phyloP scores from a whole-genome alignment of 192 early-diverging fungal species.

The Dissophora ornata region DNA sequence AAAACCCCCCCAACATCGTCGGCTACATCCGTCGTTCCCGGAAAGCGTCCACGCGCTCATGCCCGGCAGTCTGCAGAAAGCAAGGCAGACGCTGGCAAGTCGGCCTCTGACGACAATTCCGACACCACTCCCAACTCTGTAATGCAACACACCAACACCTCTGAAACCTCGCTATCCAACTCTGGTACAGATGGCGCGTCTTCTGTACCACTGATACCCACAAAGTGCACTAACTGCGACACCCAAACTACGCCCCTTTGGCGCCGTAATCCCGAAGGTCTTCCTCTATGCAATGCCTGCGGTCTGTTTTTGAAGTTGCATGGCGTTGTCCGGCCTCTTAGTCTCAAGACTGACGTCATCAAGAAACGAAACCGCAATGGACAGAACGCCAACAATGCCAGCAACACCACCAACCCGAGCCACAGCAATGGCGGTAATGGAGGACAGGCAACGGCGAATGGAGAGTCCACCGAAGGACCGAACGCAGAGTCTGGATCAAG shows the following conservation, averaged over 20 bases:
- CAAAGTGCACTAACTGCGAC: slow-evolving; percentile 84
- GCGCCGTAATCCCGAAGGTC: slow-evolving; percentile 91
- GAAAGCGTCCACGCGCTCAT: slow-evolving; percentile 47
- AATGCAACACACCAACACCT: slow-evolving; percentile 21
- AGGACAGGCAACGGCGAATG: slow-evolving; percentile 3
- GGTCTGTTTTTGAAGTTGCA: slow-evolving; percentile 97
- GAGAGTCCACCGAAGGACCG: slow-evolving; percentile 22
- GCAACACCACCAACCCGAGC: too few relatives aligned
- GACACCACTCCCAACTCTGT: slow-evolving; percentile 8
- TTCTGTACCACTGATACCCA: slow-evolving; percentile 50
- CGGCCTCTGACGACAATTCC: slow-evolving; percentile 8
- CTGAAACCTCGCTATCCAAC: slow-evolving; percentile 25
- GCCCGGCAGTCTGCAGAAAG: slow-evolving; percentile 22
- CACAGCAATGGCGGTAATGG: slow-evolving; percentile 11
- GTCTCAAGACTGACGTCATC: slow-evolving; percentile 91
- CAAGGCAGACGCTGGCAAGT: slow-evolving; percentile 17
- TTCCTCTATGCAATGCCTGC: slow-evolving; percentile 96
- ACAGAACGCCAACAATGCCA: slow-evolving; percentile 22
- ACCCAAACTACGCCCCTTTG: slow-evolving; percentile 95
- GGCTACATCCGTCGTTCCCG: slow-evolving; percentile 38
- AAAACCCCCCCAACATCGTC: slow-evolving; percentile 47
- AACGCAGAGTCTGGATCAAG: slow-evolving; percentile 8
- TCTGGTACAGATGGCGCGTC: slow-evolving; percentile 27
- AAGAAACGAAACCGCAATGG: slow-evolving; percentile 86
- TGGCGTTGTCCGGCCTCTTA: slow-evolving; percentile 85